phyloP scores from a whole-genome alignment of 331 rosid genomes.

The Ulmus americana region DNA sequence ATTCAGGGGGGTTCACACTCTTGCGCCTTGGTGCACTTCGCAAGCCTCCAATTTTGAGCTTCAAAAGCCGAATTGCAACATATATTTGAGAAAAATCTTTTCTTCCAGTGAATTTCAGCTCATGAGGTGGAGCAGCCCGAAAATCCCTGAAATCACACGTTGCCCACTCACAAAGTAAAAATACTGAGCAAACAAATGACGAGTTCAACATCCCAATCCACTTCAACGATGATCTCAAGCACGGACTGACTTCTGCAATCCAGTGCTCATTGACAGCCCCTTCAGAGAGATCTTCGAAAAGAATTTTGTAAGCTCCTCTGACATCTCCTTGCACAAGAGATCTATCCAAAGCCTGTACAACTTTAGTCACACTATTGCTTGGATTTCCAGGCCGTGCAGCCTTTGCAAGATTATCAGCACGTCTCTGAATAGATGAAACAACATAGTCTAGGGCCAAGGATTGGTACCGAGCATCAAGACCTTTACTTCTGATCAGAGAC shows the following conservation, averaged over 20 bases:
- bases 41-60: constrained; percentile 59
- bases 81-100: constrained; percentile 79
- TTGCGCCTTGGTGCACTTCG: constrained; percentile 34
- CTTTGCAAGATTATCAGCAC: constrained; percentile 64
- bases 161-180: constrained; percentile 99
- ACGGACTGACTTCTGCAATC: constrained; percentile 76
- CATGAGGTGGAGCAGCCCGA: constrained; percentile 49
- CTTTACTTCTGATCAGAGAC: constrained; percentile 44
- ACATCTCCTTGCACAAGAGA: constrained; percentile 78
- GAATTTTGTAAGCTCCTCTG: constrained; percentile 50
- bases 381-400: constrained; percentile 78
- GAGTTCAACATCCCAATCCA: constrained; percentile 65
- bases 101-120: constrained; percentile 71
- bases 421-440: constrained; percentile 70
- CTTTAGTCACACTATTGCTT: constrained; percentile 73
- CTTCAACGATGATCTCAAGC: constrained; percentile 78
- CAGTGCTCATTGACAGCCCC: constrained; percentile 62
- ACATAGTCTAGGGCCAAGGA: constrained; percentile 60
- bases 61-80: constrained; percentile 67
- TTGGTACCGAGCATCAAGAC: constrained; percentile 59
- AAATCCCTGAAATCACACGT: constrained; percentile 93
- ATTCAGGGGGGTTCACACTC: constrained; percentile 32
- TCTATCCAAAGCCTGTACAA: constrained; percentile 71
- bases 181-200: constrained; percentile 64
- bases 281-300: constrained; percentile 74